A percentile compares a stretch with the other conserved stretches of the same genome.
Conservation (phyloP, 352 stramenopile species). For the Phytopythium boreale region DNA sequence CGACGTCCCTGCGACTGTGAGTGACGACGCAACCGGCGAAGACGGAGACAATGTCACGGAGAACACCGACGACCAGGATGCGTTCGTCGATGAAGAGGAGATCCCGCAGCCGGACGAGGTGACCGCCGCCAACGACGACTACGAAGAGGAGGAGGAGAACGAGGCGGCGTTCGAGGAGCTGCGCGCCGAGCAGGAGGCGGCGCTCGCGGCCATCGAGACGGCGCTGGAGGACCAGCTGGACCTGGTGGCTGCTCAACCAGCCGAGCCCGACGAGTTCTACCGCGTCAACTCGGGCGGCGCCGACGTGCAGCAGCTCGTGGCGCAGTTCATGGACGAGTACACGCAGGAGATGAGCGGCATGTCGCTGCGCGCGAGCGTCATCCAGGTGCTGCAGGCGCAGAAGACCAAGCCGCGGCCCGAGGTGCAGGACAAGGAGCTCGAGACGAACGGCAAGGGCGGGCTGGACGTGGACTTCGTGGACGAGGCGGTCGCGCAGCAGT, state of each 20-base stretch:
- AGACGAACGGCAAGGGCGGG: slow-evolving; percentile 18
- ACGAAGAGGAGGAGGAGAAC: neutral
- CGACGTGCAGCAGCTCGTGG: slow-evolving; percentile 32
- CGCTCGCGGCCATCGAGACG: slow-evolving; percentile 9
- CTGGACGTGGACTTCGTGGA: slow-evolving; percentile 37
- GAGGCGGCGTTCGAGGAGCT: neutral
- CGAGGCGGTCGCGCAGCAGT: slow-evolving; percentile 38
- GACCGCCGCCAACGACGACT: neutral
- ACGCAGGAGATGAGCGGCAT: slow-evolving; percentile 38
- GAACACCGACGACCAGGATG: too few species aligned
- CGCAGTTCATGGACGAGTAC: slow-evolving; percentile 52
- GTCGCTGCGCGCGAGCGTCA: slow-evolving; percentile 37
- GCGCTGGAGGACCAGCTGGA: slow-evolving; percentile 14
- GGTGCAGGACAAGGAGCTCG: slow-evolving; percentile 40
- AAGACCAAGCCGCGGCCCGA: slow-evolving; percentile 34
- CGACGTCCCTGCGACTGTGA: neutral
- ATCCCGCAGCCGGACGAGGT: neutral
- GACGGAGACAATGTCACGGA: too few species aligned
- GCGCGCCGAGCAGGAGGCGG: neutral
- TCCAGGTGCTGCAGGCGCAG: slow-evolving; percentile 53
- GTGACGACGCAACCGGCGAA: neutral
- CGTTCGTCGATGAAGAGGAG: too few species aligned
- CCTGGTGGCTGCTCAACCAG: neutral
- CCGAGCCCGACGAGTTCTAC: slow-evolving; percentile 15
- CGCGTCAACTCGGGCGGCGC: slow-evolving; percentile 18